Base-by-base conservation (phyloP, 179 eudicot genomes). In the Beta corolliflora region DNA sequence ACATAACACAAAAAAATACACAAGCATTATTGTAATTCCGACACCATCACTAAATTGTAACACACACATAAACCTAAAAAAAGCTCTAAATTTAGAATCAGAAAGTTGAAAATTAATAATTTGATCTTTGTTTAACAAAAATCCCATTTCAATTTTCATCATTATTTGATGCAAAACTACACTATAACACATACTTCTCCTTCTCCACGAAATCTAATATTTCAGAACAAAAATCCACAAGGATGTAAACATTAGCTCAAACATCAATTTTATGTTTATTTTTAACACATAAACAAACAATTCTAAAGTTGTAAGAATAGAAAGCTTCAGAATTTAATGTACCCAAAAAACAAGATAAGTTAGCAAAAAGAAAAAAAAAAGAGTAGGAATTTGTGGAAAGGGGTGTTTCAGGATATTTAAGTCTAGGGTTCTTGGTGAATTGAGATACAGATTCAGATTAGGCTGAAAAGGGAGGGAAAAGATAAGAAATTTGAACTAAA, bases 361-460 rank as follows among this genome's bases (percentile, higher is more conserved):
- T 41, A 18, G 5, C 19, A 68, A 10, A 68, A 25, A 25, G 29
- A n/a, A n/a, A 25, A 25, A n/a, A 29, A 5, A 21, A n/a, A 10
- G 5, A 3, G 50, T 21, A 2, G 1, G 10, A 2, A 45, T 18
- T 46, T 72, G 25, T 29, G 68, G 41, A 5, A 25, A 18, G 8
- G n/a, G 70, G 21, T 19, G 50, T 23, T 41, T 19, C 53, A 10
- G 36, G 60, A 68, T 53, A 54, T 6, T 2, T 19, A 31, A 23
- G 3, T 64, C 53, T 67, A 67, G 84, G 77, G 69, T 56, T 75
- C 36, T 9, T 60, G 64, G 58, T 46, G 18, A 81, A 76, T 18
- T 48, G 69, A 46, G 52, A 52, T 52, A 11, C 61, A 21, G 48
- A 21, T 54, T 48, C 31, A 21, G 25, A 5, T 50, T 18, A 67